Evolutionary conservation across 2,329 filamentous ascomycete genomes (phyloP).

Genomic region (Xylariaceae sp.): DNA sequence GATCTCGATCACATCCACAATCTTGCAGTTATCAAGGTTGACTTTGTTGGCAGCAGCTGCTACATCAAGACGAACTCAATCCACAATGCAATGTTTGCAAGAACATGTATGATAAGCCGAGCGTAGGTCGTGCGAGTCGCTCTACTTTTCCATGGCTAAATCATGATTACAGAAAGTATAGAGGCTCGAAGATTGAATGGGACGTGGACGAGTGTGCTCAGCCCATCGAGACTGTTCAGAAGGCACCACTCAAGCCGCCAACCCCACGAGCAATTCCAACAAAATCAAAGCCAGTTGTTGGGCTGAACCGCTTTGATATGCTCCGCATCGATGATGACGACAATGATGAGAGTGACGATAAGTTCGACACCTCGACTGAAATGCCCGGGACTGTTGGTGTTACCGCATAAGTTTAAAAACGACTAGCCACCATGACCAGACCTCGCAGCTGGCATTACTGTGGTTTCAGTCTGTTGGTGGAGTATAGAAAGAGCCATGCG

Average conservation of each 20-base stretch:
- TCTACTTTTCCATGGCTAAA: conserved; percentile 1
- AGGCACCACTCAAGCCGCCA: conserved; percentile 9
- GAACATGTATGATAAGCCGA: conserved; percentile 71
- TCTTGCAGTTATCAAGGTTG: conserved; percentile 63
- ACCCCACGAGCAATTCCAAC: conserved; percentile 5
- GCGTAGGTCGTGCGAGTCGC: conserved; percentile 31
- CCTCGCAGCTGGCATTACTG: too few relatives aligned
- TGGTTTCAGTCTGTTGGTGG: too few relatives aligned
- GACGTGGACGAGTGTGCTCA: conserved; percentile 68
- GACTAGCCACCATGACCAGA: too few relatives aligned
- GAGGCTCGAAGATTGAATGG: conserved; percentile 66
- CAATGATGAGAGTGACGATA: conserved; percentile 25
- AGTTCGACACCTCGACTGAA: conserved; percentile 27
- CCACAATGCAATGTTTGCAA: conserved; percentile 68
- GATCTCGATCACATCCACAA: conserved; percentile 83
- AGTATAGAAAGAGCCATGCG: too few relatives aligned
- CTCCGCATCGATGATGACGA: conserved; percentile 27
- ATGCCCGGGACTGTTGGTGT: conserved; percentile 23
- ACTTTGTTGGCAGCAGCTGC: conserved; percentile 54
- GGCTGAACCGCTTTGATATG: conserved; percentile 25
- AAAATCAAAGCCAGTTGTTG: conserved; percentile 8
- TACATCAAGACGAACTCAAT: conserved; percentile 75
- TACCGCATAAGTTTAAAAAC: conserved; percentile 10
- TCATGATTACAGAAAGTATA: conserved; percentile 56
- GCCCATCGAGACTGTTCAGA: conserved; percentile 40